Evolutionary conservation across 345 rosid genomes (phyloP).

Genomic region (Trapa bicornis): DNA sequence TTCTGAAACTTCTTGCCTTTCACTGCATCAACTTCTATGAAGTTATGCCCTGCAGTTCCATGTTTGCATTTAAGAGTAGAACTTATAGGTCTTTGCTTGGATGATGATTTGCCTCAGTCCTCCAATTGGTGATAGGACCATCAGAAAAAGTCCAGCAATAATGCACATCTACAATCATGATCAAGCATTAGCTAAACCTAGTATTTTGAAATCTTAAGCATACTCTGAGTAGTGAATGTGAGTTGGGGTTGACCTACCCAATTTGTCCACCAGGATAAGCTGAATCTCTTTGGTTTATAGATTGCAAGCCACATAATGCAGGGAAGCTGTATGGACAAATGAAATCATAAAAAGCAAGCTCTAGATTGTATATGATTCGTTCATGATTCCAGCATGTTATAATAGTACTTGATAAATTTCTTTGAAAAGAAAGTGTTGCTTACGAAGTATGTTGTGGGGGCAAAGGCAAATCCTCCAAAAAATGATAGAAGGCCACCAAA

Average conservation of each 20-base stretch:
- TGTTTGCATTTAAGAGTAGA: constrained; percentile 27
- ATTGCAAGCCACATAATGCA: constrained; percentile 56
- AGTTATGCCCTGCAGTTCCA: not conserved
- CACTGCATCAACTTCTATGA: not conserved
- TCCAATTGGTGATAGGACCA: constrained; percentile 73
- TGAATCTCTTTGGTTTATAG: constrained; percentile 37
- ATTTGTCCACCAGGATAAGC: constrained; percentile 60
- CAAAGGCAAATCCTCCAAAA: constrained; percentile 78
- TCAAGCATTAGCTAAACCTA: not conserved
- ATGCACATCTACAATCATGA: constrained; percentile 57
- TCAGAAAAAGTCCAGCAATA: constrained; percentile 40
- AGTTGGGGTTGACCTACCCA: constrained; percentile 35
- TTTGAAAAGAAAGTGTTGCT: constrained; percentile 10
- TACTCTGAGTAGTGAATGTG: not conserved
- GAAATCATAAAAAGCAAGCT: not conserved
- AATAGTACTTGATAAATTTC: too few species aligned
- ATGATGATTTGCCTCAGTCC: constrained; percentile 58
- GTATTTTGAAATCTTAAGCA: not conserved
- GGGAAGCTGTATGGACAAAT: constrained; percentile 36
- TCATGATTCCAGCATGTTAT: not conserved
- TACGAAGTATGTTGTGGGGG: constrained; percentile 70
- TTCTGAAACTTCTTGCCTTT: not conserved
- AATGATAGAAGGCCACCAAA: constrained; percentile 51
- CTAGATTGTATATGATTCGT: not conserved
- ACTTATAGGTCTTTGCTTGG: constrained; percentile 35